Evolutionary conservation across 2,329 filamentous ascomycete genomes (phyloP), one percentile per base, ranked within the genome.

Genomic region (Colletotrichum sp.): DNA sequence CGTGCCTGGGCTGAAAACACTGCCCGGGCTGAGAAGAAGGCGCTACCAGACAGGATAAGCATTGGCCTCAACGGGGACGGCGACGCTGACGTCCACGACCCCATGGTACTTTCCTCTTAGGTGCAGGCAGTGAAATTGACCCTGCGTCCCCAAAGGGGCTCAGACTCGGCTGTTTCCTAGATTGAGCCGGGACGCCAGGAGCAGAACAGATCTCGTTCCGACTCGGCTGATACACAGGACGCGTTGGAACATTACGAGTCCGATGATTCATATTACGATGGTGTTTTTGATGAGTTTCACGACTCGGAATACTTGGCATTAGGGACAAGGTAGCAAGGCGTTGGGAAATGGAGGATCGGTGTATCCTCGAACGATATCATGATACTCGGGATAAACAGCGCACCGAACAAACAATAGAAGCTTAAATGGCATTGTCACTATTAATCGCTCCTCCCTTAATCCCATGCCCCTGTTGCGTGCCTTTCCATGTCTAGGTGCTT

Each of bases 1-100:
- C 92, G 96, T 72, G 92, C 93, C 1, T 99, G 96, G 95, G 93
- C 95, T 12, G 96, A 99, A 84, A 88, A 89, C 21, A 89, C 89
- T 70, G 93, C 91, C 5, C 81, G 87, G 49, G 83, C 83, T 26
- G 83, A 85, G 55, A 87, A 86, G 77, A 85, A 85, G 69, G 82
- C 86, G 28, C 72, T 89, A 9, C 88, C 88, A 4, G 80, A 81
- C 13, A 79, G 79, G 12, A 84, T 89, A 26, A 84, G 87, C 44
- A 77, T 89, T 5, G 86, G 86, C 15, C 78, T 85, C 8, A 79
- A 84, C 39, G 79, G 78, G 24, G 82, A 84, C 57, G 81, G 82
- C 21, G 72, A 75, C 5, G 32, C 49, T 2, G 72, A 75, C 5
- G 63, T 49, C 4, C 69, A 73, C 16, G 77, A 78, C 21, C 76